Base-by-base conservation (phyloP, 2,329 filamentous ascomycete species). In the Curvularia spicifera region DNA sequence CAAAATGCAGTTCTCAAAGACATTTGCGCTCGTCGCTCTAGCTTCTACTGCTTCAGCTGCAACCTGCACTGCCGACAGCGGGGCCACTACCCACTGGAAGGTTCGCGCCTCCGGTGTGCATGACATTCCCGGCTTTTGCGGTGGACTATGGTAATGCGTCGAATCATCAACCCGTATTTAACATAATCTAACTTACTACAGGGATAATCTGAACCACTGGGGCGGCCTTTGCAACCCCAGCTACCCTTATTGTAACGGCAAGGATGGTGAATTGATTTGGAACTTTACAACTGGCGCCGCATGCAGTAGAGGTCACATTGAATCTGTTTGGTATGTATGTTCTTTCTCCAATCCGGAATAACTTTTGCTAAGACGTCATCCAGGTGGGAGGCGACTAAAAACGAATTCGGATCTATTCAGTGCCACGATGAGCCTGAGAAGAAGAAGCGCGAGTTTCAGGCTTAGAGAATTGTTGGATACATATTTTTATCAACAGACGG, bases 321-420 rank as follows among this genome's bases (percentile, higher is more conserved):
- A 46, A 18, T 46, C 44, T 8, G 44, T 46, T 46, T 46, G 44
- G 44, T 46, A 46, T 20, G 44, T 12, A 31, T 46, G 40, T 22
- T 45, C n/a, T 26, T 15, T 20, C 3, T 51, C 13, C 22, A 5
- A 46, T 6, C 9, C 8, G 13, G 3, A 7, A 10, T 15, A 5
- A 33, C 10, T 33, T 15, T 33, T 15, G 12, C 31, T 33, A 33
- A 33, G 10, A 33, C 12, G 8, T 4, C 10, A 13, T 13, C 12
- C n/a, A 46, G 44, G 44, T 46, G 44, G 44, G 44, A 46, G 44
- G 44, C 44, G 2, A 46, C 44, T 5, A 46, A 46, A 26, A 46
- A 46, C 28, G 15, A 46, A 18, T 46, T 46, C n/a, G 44, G 44
- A 13, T 8, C 26, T 31, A 46, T 46, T 31, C 28, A 26, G 15